Base-by-base conservation (phyloP, 768 basidiomycete genomes). In the Russula abietina region DNA sequence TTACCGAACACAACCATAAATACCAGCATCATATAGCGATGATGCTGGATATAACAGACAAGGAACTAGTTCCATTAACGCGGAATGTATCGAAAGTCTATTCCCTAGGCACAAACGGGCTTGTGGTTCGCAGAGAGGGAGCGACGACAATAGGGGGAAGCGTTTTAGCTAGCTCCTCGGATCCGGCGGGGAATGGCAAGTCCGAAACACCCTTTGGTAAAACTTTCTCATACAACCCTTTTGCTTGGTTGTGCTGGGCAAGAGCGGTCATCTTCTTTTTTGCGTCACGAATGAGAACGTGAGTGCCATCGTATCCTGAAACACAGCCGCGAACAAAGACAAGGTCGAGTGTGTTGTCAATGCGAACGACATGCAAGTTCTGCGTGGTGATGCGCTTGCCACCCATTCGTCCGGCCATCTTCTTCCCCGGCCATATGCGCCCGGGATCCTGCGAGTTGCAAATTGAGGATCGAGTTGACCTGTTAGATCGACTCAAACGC, bases 321-420 rank as follows among this genome's bases (percentile, higher is more conserved):
- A 98, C 85, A 45, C 86, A 83, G n/a, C 97, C 97, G 61, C 87
- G 84, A 57, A 99, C 86, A 73, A 89, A 98, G 60, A 99, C 79
- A 57, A 98, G 83, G 75, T 98, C 88, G 53, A 97, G 84, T 16
- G 78, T 76, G 24, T 83, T 84, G 77, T 99, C 97, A 62, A 99
- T 82, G 24, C 93, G 89, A 59, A 94, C 82, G 48, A 98, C 92
- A 1, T 87, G 74, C 28, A 98, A 84, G 71, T 98, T 98, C 70
- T 96, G 93, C 16, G 81, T 80, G 9, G 96, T 98, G 10, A 83
- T 82, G 45, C 87, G 86, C 65, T 84, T 80, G 60, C 86, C 88
- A 55, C 97, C 97, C 80, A 98, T 86, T 26, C 87, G 87, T 38
- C 97, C 97, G 11, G 96, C 86, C 96, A 97, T 98, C 79, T 98